Conservation (phyloP, 257 asterid genomes). For the Solanum clarkiae region DNA sequence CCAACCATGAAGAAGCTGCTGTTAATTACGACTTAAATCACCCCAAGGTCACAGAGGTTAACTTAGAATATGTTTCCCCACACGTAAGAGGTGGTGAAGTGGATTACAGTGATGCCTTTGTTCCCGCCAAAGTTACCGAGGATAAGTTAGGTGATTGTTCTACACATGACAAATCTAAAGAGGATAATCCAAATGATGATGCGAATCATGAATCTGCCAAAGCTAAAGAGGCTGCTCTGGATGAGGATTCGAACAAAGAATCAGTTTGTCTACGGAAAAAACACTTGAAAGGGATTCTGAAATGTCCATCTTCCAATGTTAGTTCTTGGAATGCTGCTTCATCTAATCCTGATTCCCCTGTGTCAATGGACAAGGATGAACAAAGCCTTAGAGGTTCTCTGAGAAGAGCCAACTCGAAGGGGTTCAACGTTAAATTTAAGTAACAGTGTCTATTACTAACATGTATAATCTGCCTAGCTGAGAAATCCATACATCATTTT, state of each 20-base stretch:
- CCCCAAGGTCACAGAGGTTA: slow-evolving; percentile 1
- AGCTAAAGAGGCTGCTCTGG: not conserved
- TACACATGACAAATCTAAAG: not conserved
- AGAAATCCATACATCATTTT: not conserved
- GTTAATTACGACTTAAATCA: slow-evolving; percentile 3
- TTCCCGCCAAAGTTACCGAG: not conserved
- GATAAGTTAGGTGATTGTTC: slow-evolving; percentile 8
- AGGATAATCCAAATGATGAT: not conserved
- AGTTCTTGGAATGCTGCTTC: slow-evolving; percentile 9
- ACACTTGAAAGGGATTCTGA: slow-evolving; percentile 58
- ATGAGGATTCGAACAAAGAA: slow-evolving; percentile 11
- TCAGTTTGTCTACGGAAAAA: not conserved
- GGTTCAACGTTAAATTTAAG: slow-evolving; percentile 50
- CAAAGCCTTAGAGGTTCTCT: not conserved
- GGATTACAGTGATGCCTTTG: not conserved
- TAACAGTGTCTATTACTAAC: not conserved
- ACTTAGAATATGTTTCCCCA: not conserved
- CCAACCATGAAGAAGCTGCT: not conserved
- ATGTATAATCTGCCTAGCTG: not conserved
- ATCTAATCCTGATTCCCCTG: slow-evolving; percentile 4
- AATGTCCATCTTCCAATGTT: slow-evolving; percentile 18
- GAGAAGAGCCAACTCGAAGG: slow-evolving; percentile 62
- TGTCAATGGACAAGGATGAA: slow-evolving; percentile 3
- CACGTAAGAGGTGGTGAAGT: not conserved
- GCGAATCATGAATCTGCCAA: not conserved